A percentile compares a stretch with the other conserved stretches of the same genome.
phyloP scores from a whole-genome alignment of 116 monocot genomes.

The Phalaenopsis hybrid region DNA sequence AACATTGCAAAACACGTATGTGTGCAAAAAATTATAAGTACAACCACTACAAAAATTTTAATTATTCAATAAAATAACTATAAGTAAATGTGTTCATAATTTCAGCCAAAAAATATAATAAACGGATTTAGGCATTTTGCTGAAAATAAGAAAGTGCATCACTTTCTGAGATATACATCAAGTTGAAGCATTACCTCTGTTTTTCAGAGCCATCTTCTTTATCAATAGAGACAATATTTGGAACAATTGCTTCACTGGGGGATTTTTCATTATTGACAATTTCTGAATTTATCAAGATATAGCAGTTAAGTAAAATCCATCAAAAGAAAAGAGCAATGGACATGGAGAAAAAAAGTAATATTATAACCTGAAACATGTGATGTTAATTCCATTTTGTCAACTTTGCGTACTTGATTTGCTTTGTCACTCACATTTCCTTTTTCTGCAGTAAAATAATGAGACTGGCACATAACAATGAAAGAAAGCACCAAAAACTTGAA shows the following conservation, averaged over 20 bases:
- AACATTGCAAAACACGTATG: too few relatives aligned
- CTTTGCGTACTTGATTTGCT: not conserved
- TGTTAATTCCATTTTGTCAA: conserved; percentile 7
- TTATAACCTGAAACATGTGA: conserved; percentile 21
- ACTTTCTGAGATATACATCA: not conserved
- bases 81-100: not conserved
- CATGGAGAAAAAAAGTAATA: not conserved
- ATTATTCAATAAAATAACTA: not conserved
- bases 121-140: not conserved
- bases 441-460: conserved; percentile 12
- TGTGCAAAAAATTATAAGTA: not conserved
- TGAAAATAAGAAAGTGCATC: conserved; percentile 3
- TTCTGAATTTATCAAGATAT: conserved; percentile 22
- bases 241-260: conserved; percentile 11
- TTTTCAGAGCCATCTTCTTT: conserved; percentile 63
- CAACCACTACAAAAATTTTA: not conserved
- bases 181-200: conserved; percentile 56
- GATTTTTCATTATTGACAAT: conserved; percentile 4
- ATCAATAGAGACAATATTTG: conserved; percentile 13
- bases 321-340: not conserved
- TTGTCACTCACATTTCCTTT: conserved; percentile 15
- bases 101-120: not conserved
- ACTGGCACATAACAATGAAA: not conserved
- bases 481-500: not conserved
- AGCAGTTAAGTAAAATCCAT: not conserved